phyloP scores from a whole-genome alignment of 2,329 filamentous ascomycete species.

The Beauveria scarabaeidicola region DNA sequence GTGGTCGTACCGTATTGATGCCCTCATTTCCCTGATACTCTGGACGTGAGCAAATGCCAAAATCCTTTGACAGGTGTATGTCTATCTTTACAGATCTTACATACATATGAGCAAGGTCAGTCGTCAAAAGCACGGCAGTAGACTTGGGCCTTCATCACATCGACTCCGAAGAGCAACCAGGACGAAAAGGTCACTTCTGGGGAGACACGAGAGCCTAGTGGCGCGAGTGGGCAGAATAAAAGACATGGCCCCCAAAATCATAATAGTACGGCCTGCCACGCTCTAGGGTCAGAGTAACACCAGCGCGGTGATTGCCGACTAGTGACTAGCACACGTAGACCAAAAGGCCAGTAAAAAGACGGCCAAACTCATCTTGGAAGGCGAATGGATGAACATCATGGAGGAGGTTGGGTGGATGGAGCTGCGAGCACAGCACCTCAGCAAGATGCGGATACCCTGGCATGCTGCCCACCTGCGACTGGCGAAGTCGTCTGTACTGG shows the following conservation, averaged over 20 bases:
- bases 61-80: neutral
- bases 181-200: neutral
- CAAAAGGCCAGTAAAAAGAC: neutral
- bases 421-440: neutral
- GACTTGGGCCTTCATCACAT: neutral
- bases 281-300: neutral
- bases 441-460: neutral
- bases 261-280: neutral
- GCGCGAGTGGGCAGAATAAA: neutral
- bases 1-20: neutral
- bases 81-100: neutral
- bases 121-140: neutral
- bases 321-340: neutral
- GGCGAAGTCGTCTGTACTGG: neutral
- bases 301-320: neutral
- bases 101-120: neutral
- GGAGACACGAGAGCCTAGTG: neutral
- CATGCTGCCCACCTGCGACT: neutral
- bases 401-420: neutral
- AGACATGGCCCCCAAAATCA: neutral
- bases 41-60: neutral
- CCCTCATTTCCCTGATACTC: neutral
- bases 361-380: neutral
- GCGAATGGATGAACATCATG: neutral
- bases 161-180: neutral